Evolutionary conservation across 176 grass and related monocot genomes (phyloP), one percentile per base, ranked within the genome.

Genomic region (Tillandsia fasciculata): DNA sequence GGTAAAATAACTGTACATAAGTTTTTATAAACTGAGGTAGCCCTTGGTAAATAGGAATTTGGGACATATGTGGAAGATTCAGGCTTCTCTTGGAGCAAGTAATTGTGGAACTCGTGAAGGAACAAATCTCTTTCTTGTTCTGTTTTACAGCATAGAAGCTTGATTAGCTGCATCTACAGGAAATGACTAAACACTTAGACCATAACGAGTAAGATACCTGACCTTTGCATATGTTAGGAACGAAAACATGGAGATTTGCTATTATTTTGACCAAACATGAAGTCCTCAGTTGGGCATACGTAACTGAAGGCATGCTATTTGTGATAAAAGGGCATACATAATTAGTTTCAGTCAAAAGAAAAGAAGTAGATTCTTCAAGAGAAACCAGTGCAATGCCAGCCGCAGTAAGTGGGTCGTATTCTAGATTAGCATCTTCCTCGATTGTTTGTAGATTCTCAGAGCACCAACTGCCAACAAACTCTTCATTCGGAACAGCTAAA

Each of bases 91-190:
- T 71, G 73, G 26, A 74, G 64, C 63, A 96, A 64, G 65, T 92
- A 86, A 51, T 83, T 81, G 54, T 81, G 84, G 74, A 97, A 97
- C 78, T 90, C 81, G 70, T 78, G 83, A 78, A 92, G 84, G 81
- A 97, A 97, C 68, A 97, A 81, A 76, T 97, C 93, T 71, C 83
- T 90, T 84, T 97, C 93, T 87, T 97, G 89, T 76, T 97, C 93
- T 97, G 84, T 65, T 76, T 74, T 70, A 86, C 18, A 53, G 64
- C 51, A 74, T 56, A 69, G 6, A 71, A 63, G 71, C 63, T 11
- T 18, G 26, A 82, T 53, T 47, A 64, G 49, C 28, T 73, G 59
- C 2, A 59, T 68, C 49, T 78, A 74, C 29, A 79, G 74, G 52
- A 14, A 23, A 61, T 61, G 17, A 61, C 8, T 61, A 11, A 3